Evolutionary conservation across 2,329 filamentous ascomycete species (phyloP).

Genomic region (Cladophialophora chaetospira): DNA sequence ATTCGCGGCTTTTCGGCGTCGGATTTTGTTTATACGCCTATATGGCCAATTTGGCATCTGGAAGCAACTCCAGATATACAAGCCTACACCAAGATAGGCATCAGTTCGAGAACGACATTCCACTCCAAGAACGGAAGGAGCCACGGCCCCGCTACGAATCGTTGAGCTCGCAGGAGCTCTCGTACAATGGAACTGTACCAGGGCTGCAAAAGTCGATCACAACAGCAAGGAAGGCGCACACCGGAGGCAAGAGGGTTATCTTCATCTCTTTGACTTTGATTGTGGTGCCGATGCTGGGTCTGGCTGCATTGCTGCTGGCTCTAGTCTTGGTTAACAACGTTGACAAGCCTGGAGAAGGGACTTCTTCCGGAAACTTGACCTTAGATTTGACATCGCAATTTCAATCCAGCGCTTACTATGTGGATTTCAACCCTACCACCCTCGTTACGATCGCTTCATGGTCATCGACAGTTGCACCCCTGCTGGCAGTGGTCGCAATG

Average conservation of each 20-base stretch:
- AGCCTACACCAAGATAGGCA: not conserved
- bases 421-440: slow-evolving; percentile 30
- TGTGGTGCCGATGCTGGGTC: slow-evolving; percentile 3
- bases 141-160: not conserved
- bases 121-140: not conserved
- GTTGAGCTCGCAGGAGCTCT: not conserved
- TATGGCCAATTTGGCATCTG: too few relatives aligned
- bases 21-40: too few relatives aligned
- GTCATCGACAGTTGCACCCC: slow-evolving; percentile 33
- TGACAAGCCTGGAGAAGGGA: not conserved
- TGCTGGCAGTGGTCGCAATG: slow-evolving; percentile 33
- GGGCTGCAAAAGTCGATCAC: not conserved
- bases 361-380: not conserved
- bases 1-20: too few relatives aligned
- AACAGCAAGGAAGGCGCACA: not conserved
- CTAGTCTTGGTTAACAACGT: slow-evolving; percentile 5
- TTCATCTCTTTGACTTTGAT: not conserved
- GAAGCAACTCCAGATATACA: too few relatives aligned
- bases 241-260: not conserved
- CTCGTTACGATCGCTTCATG: slow-evolving; percentile 33
- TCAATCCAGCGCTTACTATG: slow-evolving; percentile 26
- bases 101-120: not conserved
- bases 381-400: not conserved
- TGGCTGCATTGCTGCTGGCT: not conserved
- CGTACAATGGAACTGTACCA: not conserved